A percentile compares a stretch with the other conserved stretches of the same genome.
These are phyloP conservation scores for Croton setiger DNA, from an alignment of 441 rosid species.

Conservation along the genomic window DNA sequence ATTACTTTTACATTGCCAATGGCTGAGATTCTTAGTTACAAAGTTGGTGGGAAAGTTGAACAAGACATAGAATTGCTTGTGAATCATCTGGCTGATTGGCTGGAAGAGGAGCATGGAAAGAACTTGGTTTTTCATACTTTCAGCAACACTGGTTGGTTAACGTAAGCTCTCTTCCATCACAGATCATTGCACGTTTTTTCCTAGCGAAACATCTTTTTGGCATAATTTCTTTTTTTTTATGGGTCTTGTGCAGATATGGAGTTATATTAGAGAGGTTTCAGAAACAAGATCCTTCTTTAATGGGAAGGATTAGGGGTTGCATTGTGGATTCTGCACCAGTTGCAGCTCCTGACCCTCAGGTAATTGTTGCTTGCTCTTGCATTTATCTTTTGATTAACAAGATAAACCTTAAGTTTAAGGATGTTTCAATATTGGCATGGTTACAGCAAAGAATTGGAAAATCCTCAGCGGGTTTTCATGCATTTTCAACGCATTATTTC, in stretches of 20 bases:
- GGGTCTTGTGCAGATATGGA: slow-evolving; percentile 61
- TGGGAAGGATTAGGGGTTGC: slow-evolving; percentile 76
- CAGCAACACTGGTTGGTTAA: slow-evolving; percentile 97
- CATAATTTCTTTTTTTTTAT: slow-evolving; percentile 16
- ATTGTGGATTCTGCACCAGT: slow-evolving; percentile 98
- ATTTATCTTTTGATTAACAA: slow-evolving; percentile 2
- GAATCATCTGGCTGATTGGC: slow-evolving; percentile 84
- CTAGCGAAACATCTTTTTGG: slow-evolving; percentile 1
- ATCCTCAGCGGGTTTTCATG: not conserved
- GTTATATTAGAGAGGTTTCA: slow-evolving; percentile 84
- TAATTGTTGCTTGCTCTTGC: slow-evolving; percentile 30
- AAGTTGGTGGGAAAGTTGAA: slow-evolving; percentile 90
- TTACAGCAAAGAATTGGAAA: not conserved
- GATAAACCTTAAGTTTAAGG: not conserved
- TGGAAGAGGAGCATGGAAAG: slow-evolving; percentile 81
- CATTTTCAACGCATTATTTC: not conserved
- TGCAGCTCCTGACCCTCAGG: slow-evolving; percentile 93
- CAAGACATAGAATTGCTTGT: slow-evolving; percentile 73
- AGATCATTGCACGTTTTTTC: not conserved
- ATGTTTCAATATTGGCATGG: not conserved
- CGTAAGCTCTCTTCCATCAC: slow-evolving; percentile 42
- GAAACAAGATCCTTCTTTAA: slow-evolving; percentile 63
- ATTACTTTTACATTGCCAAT: slow-evolving; percentile 91
- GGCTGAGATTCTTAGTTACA: slow-evolving; percentile 76
- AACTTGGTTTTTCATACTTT: slow-evolving; percentile 95